These are phyloP conservation scores for Penicillium crystallinum DNA, from an alignment of 495 filamentous ascomycete species.

Conservation along the genomic window DNA sequence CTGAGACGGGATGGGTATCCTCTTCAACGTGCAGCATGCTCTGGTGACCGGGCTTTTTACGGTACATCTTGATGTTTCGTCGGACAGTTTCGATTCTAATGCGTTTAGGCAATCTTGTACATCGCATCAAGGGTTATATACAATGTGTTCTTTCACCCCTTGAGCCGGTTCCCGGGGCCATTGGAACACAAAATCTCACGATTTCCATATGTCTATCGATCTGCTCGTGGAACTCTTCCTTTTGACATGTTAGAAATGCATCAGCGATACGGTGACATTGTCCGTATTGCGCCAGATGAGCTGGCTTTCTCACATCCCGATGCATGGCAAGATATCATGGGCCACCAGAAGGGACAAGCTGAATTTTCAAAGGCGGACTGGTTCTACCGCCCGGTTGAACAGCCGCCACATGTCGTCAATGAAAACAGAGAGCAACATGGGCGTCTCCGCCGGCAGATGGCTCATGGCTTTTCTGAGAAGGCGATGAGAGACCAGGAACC, in stretches of 20 bases:
- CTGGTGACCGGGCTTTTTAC: background rate
- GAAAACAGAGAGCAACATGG: constrained; percentile 37
- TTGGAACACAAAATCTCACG: background rate
- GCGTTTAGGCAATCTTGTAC: background rate
- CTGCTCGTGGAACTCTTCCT: constrained; percentile 13
- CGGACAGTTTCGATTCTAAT: background rate
- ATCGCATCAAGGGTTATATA: constrained; percentile 23
- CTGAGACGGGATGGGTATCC: background rate
- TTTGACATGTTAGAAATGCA: constrained; percentile 43
- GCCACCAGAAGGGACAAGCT: constrained; percentile 26
- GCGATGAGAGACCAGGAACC: constrained; percentile 40
- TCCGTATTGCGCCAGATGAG: constrained; percentile 51
- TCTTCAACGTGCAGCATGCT: background rate
- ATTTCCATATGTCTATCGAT: background rate
- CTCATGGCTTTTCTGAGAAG: constrained; percentile 51
- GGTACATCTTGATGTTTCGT: background rate
- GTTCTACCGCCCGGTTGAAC: constrained; percentile 15
- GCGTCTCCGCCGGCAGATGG: constrained; percentile 39
- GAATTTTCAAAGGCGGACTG: constrained; percentile 14
- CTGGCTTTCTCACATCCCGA: constrained; percentile 43
- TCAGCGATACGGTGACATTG: constrained; percentile 44
- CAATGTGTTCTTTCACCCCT: constrained; percentile 43
- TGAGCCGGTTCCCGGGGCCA: constrained; percentile 42
- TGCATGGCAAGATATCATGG: constrained; percentile 55
- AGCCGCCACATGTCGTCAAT: constrained; percentile 17